Evolutionary conservation across 345 rosid species (phyloP), one percentile per base, ranked within the genome.

Genomic region (Lepidium sativum): DNA sequence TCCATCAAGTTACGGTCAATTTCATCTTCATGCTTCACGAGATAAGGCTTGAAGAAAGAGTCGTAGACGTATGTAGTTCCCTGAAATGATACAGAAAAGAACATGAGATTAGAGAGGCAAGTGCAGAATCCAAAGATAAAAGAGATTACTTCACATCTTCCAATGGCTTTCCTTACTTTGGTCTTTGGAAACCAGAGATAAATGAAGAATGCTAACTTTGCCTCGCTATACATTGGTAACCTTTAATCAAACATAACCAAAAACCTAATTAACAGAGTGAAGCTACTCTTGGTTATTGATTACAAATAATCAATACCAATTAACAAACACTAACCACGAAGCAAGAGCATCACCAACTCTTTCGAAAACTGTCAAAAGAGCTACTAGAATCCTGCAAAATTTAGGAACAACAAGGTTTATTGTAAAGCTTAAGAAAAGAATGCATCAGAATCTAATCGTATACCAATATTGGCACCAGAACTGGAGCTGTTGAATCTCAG

Each of bases 381-480:
- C 94, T 23, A 89, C 91, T 35, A 89, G 63, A 76, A 86, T 89
- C 98, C 98, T 86, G 39, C 38, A 61, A 59, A 34, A 54, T 21
- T 50, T 34, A 66, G 6, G 17, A 45, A 54, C 23, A 4, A 44
- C 35, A 59, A 47, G 1, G 29, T 5, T 25, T 25, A 23, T 23
- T 10, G 48, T 1, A 42, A 18, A 60, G 18, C 2, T 35, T 0
- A 50, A 69, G 33, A 49, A 53, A 43, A 7, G 6, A 45, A 20
- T 5, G 40, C 6, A 56, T 12, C 34, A 48, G 9, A n/a, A 68
- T 6, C 3, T 10, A 0, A 41, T 71, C 3, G 37, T 17, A 20
- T 80, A 84, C 97, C 97, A 89, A 66, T 89, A 92, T 9, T 79
- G 94, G 77, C 96, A 89, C 96, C 96, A 86, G 68, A 87, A 86